Evolutionary conservation across 2,329 filamentous ascomycete species (phyloP), one percentile per base, ranked within the genome.

Genomic region (Atkinsonella texensis): DNA sequence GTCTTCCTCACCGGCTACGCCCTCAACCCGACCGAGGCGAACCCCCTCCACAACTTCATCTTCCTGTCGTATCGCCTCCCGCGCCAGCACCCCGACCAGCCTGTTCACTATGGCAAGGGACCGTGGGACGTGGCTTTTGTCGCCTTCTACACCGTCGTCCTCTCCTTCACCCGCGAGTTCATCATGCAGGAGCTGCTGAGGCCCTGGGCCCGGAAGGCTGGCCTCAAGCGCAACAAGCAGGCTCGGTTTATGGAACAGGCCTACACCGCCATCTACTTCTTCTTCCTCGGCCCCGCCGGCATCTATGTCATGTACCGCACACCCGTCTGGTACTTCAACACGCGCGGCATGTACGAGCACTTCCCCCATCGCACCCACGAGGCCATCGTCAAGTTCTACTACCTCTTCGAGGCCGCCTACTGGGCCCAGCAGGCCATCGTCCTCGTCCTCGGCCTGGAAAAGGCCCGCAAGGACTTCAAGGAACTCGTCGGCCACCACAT

Each of bases 271-370:
- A 73, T 95, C 50, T 96, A 97, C 76, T 95, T 95, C 68, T 81
- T 70, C 44, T 66, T 93, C 53, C 83, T 94, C 52, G 89, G 89
- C 1, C 89, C 89, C 1, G 84, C 83, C 51, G 90, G 90, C 50
- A 68, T 96, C 62, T 96, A 85, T 65, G 87, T 96, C 65, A 96
- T 97, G 90, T 85, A 79, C 63, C 77, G 80, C 56, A 91, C 88
- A n/a, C 84, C 89, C 8, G 82, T 96, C 42, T 96, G 89, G 91
- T 96, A 95, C 69, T 96, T 95, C 77, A 90, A 94, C 71, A 93
- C 87, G 2, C 75, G 73, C 31, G 88, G 82, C 67, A 95, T 96
- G 87, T 96, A 94, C 69, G 87, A 91, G 67, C 75, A 74, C 17
- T 95, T 89, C 67, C 90, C 90, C 5, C 90, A 96, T 69, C 78